Percentiles rank a stretch among this genome's conserved stretches.
Conservation (phyloP, 805 yeast species). For the Candida germanica region DNA sequence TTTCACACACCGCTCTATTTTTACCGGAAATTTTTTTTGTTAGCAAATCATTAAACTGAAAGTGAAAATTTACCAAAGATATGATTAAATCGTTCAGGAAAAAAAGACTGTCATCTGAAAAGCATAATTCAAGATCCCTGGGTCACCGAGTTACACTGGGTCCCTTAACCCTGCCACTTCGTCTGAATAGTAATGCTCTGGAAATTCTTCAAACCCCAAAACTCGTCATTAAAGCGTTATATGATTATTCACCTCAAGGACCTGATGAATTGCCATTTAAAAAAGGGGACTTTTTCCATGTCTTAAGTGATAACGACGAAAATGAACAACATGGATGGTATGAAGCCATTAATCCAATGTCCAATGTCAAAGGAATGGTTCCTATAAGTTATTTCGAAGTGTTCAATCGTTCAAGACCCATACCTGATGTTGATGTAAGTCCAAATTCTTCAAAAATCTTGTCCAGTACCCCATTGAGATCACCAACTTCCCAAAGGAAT, state of each 20-base stretch:
- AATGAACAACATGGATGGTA: conserved; percentile 58
- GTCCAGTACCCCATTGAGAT: not conserved
- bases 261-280: conserved; percentile 76
- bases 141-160: conserved; percentile 28
- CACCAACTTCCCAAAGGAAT: conserved; percentile 16
- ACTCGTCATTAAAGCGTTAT: conserved; percentile 79
- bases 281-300: conserved; percentile 88
- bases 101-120: conserved; percentile 34
- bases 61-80: not conserved
- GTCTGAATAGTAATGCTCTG: conserved; percentile 12
- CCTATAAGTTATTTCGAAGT: conserved; percentile 83
- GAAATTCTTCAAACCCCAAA: conserved; percentile 55
- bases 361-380: conserved; percentile 77
- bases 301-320: conserved; percentile 33
- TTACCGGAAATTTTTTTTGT: not conserved
- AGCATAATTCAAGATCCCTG: conserved; percentile 27
- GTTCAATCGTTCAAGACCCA: conserved; percentile 56
- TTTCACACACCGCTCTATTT: not conserved
- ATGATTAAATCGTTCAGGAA: conserved; percentile 44
- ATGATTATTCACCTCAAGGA: conserved; percentile 73
- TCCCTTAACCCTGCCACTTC: conserved; percentile 10
- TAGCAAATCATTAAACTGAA: not conserved
- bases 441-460: not conserved
- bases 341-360: conserved; percentile 84
- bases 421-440: conserved; percentile 8